These are phyloP conservation scores for Neurospora sp. DNA, from an alignment of 495 filamentous ascomycete genomes.

Conservation along the genomic window DNA sequence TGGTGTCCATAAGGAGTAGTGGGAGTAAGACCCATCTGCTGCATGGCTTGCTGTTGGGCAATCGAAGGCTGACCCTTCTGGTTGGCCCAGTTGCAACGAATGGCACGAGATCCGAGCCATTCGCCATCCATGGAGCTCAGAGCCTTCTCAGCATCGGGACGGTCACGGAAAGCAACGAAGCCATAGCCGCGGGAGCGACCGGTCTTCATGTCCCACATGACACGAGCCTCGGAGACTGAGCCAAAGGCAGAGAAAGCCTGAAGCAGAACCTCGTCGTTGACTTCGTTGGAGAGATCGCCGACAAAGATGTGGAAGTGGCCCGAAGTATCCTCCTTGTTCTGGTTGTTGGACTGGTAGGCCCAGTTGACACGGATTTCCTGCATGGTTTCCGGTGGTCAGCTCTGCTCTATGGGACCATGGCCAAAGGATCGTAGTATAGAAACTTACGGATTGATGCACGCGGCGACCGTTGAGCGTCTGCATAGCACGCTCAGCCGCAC, in stretches of 20 bases:
- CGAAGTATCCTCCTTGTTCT: slow-evolving; percentile 94
- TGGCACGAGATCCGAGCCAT: slow-evolving; percentile 97
- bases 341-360: slow-evolving; percentile 95
- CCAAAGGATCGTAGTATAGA: not conserved
- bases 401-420: not conserved
- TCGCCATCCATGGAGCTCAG: slow-evolving; percentile 97
- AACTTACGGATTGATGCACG: slow-evolving; percentile 83
- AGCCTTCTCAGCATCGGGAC: slow-evolving; percentile 88
- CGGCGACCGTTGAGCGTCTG: slow-evolving; percentile 88
- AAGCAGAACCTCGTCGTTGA: slow-evolving; percentile 90
- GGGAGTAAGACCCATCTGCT: slow-evolving; percentile 96
- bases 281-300: slow-evolving; percentile 95
- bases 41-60: slow-evolving; percentile 94
- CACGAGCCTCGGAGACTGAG: slow-evolving; percentile 93
- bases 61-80: slow-evolving; percentile 99
- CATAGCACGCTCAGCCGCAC: slow-evolving; percentile 93
- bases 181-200: slow-evolving; percentile 95
- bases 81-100: slow-evolving; percentile 99
- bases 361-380: slow-evolving; percentile 99
- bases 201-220: slow-evolving; percentile 99
- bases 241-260: slow-evolving; percentile 98
- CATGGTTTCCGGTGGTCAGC: slow-evolving; percentile 8
- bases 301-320: slow-evolving; percentile 99
- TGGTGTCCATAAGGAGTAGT: slow-evolving; percentile 95
- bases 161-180: slow-evolving; percentile 96